Evolutionary conservation across 371 early-diverging fungal genomes (phyloP).

Genomic region (Mucor velutinosus): DNA sequence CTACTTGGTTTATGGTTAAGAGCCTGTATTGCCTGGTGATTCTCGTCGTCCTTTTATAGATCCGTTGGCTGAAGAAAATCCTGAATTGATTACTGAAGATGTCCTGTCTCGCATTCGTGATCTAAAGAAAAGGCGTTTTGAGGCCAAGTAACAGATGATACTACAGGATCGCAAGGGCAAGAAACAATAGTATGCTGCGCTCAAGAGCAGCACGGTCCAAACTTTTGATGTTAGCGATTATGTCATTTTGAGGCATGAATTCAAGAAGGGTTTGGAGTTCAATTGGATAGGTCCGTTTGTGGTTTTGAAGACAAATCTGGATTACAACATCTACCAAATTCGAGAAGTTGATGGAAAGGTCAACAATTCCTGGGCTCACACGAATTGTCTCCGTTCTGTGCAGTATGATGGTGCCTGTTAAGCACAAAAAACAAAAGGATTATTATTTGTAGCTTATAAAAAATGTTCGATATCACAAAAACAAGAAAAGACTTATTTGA

Average conservation of each 20-base stretch:
- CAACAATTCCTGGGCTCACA: constrained; percentile 10
- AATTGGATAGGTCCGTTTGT: constrained; percentile 10
- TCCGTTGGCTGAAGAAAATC: constrained; percentile 1
- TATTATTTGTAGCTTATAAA: no score
- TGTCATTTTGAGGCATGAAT: constrained; percentile 1
- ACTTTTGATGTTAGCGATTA: constrained; percentile 4
- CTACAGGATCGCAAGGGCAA: constrained; percentile 11
- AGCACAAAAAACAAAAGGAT: no score
- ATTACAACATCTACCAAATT: constrained; percentile 2
- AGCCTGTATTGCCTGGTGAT: constrained; percentile 23
- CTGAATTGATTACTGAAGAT: neutral
- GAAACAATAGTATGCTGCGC: constrained; percentile 16
- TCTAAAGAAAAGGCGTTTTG: neutral
- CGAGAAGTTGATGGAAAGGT: constrained; percentile 1
- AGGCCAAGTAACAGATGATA: neutral
- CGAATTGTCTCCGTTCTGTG: neutral
- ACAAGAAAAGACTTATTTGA: no score
- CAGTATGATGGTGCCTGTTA: neutral
- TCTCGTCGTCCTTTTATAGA: constrained; percentile 4
- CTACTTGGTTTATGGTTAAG: constrained; percentile 18
- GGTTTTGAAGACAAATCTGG: neutral
- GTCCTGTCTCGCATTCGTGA: neutral
- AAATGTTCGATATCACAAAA: no score
- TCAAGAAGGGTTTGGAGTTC: constrained; percentile 6
- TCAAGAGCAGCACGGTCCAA: constrained; percentile 1